A percentile compares a stretch with the other conserved stretches of the same genome.
Conservation (phyloP, 768 basidiomycete species). For the Tephrocybe sp. region DNA sequence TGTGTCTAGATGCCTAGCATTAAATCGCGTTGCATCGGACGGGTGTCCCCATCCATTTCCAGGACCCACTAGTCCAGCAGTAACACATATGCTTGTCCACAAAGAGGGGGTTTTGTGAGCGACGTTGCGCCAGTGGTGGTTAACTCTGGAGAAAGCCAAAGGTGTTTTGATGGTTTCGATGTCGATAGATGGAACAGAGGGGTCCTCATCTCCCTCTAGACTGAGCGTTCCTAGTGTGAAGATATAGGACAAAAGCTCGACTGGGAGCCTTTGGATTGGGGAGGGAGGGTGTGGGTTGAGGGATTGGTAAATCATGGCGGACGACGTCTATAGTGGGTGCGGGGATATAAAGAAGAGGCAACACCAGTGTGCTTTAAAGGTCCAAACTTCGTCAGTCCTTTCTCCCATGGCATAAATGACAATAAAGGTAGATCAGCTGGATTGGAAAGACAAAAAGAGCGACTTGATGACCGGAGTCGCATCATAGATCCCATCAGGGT, state of each 20-base stretch:
- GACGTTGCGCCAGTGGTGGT: constrained; percentile 52
- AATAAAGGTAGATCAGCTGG: constrained; percentile 13
- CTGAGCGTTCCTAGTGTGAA: constrained; percentile 48
- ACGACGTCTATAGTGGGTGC: not conserved
- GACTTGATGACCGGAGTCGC: constrained; percentile 22
- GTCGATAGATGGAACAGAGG: constrained; percentile 30
- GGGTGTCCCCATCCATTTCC: constrained; percentile 4
- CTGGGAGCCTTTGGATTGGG: constrained; percentile 47
- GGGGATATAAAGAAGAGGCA: not conserved
- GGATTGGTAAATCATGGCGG: constrained; percentile 8
- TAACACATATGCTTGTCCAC: constrained; percentile 57
- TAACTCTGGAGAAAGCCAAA: constrained; percentile 46
- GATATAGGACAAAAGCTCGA: constrained; percentile 58
- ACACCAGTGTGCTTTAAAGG: constrained; percentile 27
- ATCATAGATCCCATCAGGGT: constrained; percentile 18
- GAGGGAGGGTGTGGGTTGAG: not conserved
- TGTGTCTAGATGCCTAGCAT: constrained; percentile 36
- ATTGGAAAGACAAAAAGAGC: constrained; percentile 33
- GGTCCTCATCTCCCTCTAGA: constrained; percentile 19
- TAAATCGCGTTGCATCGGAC: constrained; percentile 18
- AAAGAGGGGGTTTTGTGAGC: constrained; percentile 47
- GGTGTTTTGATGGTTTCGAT: constrained; percentile 44
- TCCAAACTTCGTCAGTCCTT: constrained; percentile 23
- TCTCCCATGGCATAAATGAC: constrained; percentile 27
- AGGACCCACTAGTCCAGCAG: constrained; percentile 33